phyloP scores from a whole-genome alignment of 2,329 filamentous ascomycete species.

The Talaromyces amestolkiae region DNA sequence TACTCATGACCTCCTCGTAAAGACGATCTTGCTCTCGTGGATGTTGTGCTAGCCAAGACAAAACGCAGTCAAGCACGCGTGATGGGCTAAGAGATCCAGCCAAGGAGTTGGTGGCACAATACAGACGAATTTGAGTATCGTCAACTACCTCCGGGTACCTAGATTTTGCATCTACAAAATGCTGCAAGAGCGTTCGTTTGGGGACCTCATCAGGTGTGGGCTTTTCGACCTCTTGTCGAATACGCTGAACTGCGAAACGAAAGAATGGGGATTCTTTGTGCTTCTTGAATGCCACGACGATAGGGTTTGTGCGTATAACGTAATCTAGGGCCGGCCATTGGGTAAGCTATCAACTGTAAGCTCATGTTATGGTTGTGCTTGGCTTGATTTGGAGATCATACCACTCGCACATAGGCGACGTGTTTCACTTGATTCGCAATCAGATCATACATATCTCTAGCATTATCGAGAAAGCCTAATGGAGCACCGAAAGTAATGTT shows the following conservation, averaged over 20 bases:
- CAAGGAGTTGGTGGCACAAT: constrained; percentile 11
- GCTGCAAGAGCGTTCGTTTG: constrained; percentile 10
- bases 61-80: constrained; percentile 11
- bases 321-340: constrained; percentile 13
- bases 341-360: constrained; percentile 9
- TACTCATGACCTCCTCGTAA: constrained; percentile 1
- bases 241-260: constrained; percentile 13
- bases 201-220: constrained; percentile 5
- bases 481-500: constrained; percentile 14
- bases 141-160: constrained; percentile 11
- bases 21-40: constrained; percentile 5
- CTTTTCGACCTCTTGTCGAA: constrained; percentile 9
- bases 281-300: constrained; percentile 9
- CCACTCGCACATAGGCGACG: constrained; percentile 15
- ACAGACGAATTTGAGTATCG: constrained; percentile 14
- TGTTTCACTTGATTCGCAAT: constrained; percentile 15
- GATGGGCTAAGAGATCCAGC: constrained; percentile 15
- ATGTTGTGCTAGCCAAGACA: constrained; percentile 14
- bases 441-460: constrained; percentile 12
- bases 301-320: constrained; percentile 9
- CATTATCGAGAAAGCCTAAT: constrained; percentile 11
- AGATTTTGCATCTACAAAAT: constrained; percentile 14
- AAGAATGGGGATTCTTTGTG: constrained; percentile 16
- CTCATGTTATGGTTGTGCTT: neutral
- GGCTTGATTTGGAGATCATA: neutral